These are phyloP conservation scores for Cydonia oblonga DNA, from an alignment of 331 rosid species.

Conservation along the genomic window DNA sequence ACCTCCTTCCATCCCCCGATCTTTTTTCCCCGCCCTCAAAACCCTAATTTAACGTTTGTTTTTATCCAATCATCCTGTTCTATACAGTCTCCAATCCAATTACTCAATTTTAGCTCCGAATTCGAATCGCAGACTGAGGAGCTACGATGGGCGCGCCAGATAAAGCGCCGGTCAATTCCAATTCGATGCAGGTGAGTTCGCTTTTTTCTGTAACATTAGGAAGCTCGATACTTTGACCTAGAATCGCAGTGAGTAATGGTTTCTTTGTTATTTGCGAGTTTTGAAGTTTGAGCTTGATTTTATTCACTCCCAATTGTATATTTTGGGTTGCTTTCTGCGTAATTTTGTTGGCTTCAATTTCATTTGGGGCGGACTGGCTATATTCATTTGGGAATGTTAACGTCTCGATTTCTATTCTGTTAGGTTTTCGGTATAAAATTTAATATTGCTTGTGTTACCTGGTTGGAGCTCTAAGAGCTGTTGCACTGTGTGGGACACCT, in stretches of 20 bases:
- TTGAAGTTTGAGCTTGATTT: slow-evolving; percentile 12
- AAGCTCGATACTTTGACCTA: slow-evolving; percentile 27
- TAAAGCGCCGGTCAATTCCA: slow-evolving; percentile 50
- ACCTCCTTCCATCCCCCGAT: slow-evolving; percentile 4
- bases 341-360: neutral
- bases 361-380: neutral
- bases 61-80: neutral
- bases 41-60: slow-evolving; percentile 45
- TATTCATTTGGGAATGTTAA: neutral
- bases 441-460: neutral
- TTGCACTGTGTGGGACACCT: neutral
- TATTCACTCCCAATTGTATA: neutral
- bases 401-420: neutral
- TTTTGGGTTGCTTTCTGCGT: neutral
- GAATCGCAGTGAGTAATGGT: slow-evolving; percentile 3
- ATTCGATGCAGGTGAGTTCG: slow-evolving; percentile 79
- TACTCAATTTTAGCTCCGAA: slow-evolving; percentile 14
- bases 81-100: slow-evolving; percentile 15
- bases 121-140: slow-evolving; percentile 15
- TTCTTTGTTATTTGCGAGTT: slow-evolving; percentile 6
- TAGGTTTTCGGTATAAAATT: neutral
- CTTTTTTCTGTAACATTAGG: neutral
- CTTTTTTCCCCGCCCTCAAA: slow-evolving; percentile 16
- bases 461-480: neutral
- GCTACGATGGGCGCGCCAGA: slow-evolving; percentile 74